These are phyloP conservation scores for Tothia fuscella DNA, from an alignment of 2,329 filamentous ascomycete genomes.

Conservation along the genomic window DNA sequence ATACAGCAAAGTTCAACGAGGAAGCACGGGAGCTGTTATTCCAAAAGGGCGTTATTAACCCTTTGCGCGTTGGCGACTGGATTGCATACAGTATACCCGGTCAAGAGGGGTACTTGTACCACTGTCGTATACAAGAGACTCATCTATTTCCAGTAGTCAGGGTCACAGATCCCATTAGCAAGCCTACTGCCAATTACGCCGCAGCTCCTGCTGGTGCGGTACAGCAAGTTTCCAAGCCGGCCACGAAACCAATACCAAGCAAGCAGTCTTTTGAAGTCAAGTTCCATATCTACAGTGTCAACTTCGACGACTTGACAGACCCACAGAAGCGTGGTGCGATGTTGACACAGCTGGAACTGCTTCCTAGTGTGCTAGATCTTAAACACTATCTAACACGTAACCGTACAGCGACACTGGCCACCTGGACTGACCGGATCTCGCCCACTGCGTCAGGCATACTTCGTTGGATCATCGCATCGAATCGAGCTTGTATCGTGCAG, in stretches of 20 bases:
- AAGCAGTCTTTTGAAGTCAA: background rate
- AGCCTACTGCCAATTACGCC: background rate
- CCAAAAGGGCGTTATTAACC: slow-evolving; percentile 19
- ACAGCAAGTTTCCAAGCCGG: background rate
- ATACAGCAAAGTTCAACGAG: slow-evolving; percentile 21
- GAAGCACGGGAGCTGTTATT: slow-evolving; percentile 32
- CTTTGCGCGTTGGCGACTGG: slow-evolving; percentile 41
- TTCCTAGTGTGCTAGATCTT: slow-evolving; percentile 53
- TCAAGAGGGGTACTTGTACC: slow-evolving; percentile 8
- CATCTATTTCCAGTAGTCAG: slow-evolving; percentile 3
- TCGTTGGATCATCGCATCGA: slow-evolving; percentile 83
- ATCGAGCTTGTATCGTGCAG: slow-evolving; percentile 74
- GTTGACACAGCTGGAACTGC: slow-evolving; percentile 41
- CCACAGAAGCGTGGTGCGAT: slow-evolving; percentile 38
- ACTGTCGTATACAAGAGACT: slow-evolving; percentile 21
- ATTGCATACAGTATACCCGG: slow-evolving; percentile 22
- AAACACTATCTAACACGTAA: slow-evolving; percentile 33
- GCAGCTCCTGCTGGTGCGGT: background rate
- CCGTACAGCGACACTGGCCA: slow-evolving; percentile 27
- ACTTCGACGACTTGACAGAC: slow-evolving; percentile 44
- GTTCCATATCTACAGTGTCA: slow-evolving; percentile 34
- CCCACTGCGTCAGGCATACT: slow-evolving; percentile 56
- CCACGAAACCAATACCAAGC: background rate
- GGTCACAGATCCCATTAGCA: slow-evolving; percentile 17
- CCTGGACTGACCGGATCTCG: slow-evolving; percentile 49